These are phyloP conservation scores for apple (Malus domestica) DNA, from an alignment of 306 rosid species.

Conservation along the genomic window ASM211411v1 NC_041796.1:22155501-22156000, in stretches of 20 bases:
- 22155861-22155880: background rate
- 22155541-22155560: no score
- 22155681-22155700: background rate
- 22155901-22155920: background rate
- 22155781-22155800: background rate
- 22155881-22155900: background rate
- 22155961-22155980: background rate
- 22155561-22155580: no score
- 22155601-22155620: background rate
- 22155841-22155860: slow-evolving; percentile 1
- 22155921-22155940: background rate
- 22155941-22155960: background rate
- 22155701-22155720: background rate
- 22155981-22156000: slow-evolving; percentile 28
- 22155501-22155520: no score
- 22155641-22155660: background rate
- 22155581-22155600: background rate
- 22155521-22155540: no score
- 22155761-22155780: background rate
- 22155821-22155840: background rate
- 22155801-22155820: background rate
- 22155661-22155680: background rate
- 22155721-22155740: background rate
- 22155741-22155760: background rate
- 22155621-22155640: background rate